These are phyloP conservation scores for Litchi chinensis DNA, from an alignment of 345 rosid genomes.

Conservation along the genomic window DNA sequence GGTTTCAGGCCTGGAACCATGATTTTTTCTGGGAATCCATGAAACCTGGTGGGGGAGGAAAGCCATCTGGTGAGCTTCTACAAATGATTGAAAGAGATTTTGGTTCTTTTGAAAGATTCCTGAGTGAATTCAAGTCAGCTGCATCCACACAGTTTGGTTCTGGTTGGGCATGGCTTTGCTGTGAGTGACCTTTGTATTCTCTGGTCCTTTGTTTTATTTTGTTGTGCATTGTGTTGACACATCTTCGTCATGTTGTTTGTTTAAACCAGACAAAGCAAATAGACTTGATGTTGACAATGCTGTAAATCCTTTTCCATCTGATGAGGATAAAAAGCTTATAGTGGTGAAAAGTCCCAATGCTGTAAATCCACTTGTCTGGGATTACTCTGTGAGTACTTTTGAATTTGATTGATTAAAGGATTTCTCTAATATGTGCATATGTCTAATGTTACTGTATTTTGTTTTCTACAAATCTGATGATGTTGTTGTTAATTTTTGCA, in stretches of 20 bases:
- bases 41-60: slow-evolving; percentile 93
- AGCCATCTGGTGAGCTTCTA: slow-evolving; percentile 80
- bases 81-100: slow-evolving; percentile 79
- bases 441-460: not conserved
- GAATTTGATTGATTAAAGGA: not conserved
- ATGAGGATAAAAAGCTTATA: slow-evolving; percentile 78
- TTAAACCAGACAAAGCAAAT: slow-evolving; percentile 70
- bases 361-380: slow-evolving; percentile 94
- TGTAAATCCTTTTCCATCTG: slow-evolving; percentile 63
- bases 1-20: slow-evolving; percentile 88
- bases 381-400: slow-evolving; percentile 62
- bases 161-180: slow-evolving; percentile 97
- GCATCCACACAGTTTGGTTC: slow-evolving; percentile 91
- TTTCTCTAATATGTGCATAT: slow-evolving; percentile 6
- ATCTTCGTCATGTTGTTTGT: slow-evolving; percentile 1
- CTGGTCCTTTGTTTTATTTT: slow-evolving; percentile 9
- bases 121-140: slow-evolving; percentile 58
- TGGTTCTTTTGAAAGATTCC: slow-evolving; percentile 67
- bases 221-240: slow-evolving; percentile 11
- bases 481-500: slow-evolving; percentile 42
- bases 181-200: slow-evolving; percentile 42
- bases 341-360: slow-evolving; percentile 89
- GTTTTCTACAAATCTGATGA: slow-evolving; percentile 24
- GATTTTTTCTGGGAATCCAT: slow-evolving; percentile 95
- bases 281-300: slow-evolving; percentile 71